Percentiles rank a stretch among this genome's conserved stretches.
These are phyloP conservation scores for Ploettnerulaceae sp. DNA, from an alignment of 2,329 filamentous ascomycete genomes.

Conservation along the genomic window DNA sequence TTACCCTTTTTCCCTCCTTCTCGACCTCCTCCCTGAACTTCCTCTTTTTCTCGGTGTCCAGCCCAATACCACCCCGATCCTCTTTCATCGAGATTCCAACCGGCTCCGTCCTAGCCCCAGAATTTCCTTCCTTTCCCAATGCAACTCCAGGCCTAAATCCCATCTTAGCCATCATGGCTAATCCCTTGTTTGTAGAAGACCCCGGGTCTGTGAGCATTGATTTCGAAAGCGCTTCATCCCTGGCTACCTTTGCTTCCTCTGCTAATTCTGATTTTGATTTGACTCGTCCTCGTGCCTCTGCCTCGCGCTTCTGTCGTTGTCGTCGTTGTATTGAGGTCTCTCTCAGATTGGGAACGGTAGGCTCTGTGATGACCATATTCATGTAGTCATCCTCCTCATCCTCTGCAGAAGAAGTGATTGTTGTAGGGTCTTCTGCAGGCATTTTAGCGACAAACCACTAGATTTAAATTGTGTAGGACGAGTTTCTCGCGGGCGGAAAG, in stretches of 20 bases:
- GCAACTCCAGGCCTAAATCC: constrained; percentile 75
- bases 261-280: constrained; percentile 81
- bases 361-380: constrained; percentile 84
- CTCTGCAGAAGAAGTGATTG: constrained; percentile 32
- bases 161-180: constrained; percentile 96
- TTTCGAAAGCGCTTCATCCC: constrained; percentile 71
- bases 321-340: constrained; percentile 59
- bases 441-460: constrained; percentile 9
- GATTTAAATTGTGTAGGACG: neutral
- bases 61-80: constrained; percentile 74
- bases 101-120: constrained; percentile 56
- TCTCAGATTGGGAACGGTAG: constrained; percentile 41
- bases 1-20: constrained; percentile 52
- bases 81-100: constrained; percentile 73
- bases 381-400: constrained; percentile 95
- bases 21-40: constrained; percentile 62
- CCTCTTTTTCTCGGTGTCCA: constrained; percentile 78
- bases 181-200: constrained; percentile 71
- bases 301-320: constrained; percentile 46
- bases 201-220: constrained; percentile 57
- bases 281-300: constrained; percentile 60
- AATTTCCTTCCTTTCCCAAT: constrained; percentile 58
- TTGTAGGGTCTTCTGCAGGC: constrained; percentile 17
- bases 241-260: constrained; percentile 64
- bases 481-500: neutral